Conservation (phyloP, 208 protist species). For the Trypanosoma congolense region DNA sequence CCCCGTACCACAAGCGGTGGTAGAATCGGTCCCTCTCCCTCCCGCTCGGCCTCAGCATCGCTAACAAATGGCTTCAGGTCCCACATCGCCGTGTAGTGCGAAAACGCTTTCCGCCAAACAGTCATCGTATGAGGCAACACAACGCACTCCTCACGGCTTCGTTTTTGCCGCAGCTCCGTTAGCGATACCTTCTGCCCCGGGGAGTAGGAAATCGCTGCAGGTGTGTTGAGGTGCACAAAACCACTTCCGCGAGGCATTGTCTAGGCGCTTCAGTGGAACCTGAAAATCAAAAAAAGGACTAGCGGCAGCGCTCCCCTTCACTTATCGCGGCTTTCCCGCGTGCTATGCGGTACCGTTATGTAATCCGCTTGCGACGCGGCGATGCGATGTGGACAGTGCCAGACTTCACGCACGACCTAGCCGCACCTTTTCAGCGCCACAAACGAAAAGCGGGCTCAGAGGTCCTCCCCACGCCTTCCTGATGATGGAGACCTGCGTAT, state of each 20-base stretch:
- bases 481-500: too few relatives aligned
- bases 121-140: slow-evolving; percentile 44
- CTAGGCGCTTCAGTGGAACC: too few relatives aligned
- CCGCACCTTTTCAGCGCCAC: too few relatives aligned
- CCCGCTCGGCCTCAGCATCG: slow-evolving; percentile 60
- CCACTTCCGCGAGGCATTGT: slow-evolving; percentile 46
- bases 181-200: slow-evolving; percentile 54
- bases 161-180: slow-evolving; percentile 42
- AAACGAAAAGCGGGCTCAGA: too few relatives aligned
- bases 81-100: slow-evolving; percentile 35
- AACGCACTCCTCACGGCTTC: slow-evolving; percentile 61
- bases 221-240: slow-evolving; percentile 88
- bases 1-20: slow-evolving; percentile 28
- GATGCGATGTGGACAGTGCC: too few relatives aligned
- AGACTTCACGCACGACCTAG: not conserved
- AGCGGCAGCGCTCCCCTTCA: not conserved
- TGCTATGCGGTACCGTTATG: not conserved
- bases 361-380: not conserved
- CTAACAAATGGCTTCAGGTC: slow-evolving; percentile 51
- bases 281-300: slow-evolving; percentile 9
- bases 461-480: too few relatives aligned
- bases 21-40: slow-evolving; percentile 48
- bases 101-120: slow-evolving; percentile 54
- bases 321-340: slow-evolving; percentile 2
- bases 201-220: slow-evolving; percentile 69